Percentiles rank a stretch among this genome's conserved stretches.
Evolutionary conservation across 129 eudicot species (phyloP).

Genomic region (Pittosporum tobira): DNA sequence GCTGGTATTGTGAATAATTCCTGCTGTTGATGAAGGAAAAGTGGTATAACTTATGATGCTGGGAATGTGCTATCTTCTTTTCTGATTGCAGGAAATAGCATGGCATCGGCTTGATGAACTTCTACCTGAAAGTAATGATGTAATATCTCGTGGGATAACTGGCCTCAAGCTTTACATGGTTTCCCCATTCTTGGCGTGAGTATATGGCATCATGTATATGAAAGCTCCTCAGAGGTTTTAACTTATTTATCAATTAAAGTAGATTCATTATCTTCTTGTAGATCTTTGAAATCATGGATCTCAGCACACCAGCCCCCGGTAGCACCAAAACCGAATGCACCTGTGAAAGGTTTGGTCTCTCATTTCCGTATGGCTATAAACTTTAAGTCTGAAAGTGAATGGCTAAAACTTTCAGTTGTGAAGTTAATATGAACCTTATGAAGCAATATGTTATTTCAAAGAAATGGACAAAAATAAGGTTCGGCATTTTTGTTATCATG

Average conservation of each 20-base stretch:
- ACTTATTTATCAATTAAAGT: background rate
- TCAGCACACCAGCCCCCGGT: conserved; percentile 61
- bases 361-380: conserved; percentile 7
- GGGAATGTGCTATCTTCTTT: conserved; percentile 2
- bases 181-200: conserved; percentile 86
- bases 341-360: conserved; percentile 49
- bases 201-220: background rate
- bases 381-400: no score
- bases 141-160: conserved; percentile 74
- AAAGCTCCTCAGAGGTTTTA: background rate
- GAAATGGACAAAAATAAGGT: no score
- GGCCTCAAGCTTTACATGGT: conserved; percentile 99
- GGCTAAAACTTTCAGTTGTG: no score
- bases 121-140: conserved; percentile 63
- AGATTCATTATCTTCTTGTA: conserved; percentile 17
- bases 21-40: background rate
- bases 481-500: no score
- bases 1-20: no score
- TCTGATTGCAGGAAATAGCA: conserved; percentile 77
- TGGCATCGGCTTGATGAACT: conserved; percentile 98
- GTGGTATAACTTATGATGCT: background rate
- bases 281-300: conserved; percentile 83
- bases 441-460: no score
- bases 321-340: conserved; percentile 47
- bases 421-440: background rate